phyloP scores from a whole-genome alignment of 2,329 filamentous ascomycete genomes.

The Ceratocystiopsis sp. region DNA sequence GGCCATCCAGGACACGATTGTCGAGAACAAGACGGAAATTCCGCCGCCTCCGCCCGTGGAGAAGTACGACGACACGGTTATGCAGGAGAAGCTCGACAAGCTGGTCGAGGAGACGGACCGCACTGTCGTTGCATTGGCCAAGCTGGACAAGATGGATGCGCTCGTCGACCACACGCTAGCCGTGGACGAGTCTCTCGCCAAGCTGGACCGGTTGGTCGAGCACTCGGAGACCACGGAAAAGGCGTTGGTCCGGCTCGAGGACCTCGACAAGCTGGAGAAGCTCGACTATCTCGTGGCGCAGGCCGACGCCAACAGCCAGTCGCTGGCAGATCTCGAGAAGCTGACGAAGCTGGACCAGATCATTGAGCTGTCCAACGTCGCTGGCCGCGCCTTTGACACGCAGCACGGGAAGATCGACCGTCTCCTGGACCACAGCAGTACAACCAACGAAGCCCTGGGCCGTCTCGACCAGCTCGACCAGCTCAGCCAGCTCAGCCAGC shows the following conservation, averaged over 20 bases:
- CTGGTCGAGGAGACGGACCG: constrained; percentile 45
- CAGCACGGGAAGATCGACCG: constrained; percentile 7
- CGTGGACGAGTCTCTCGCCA: constrained; percentile 3
- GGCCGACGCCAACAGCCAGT: constrained; percentile 25
- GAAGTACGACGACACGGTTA: constrained; percentile 46
- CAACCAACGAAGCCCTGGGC: neutral
- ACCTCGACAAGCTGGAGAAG: constrained; percentile 5
- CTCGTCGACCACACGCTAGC: constrained; percentile 26
- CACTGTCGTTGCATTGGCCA: constrained; percentile 53
- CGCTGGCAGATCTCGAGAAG: constrained; percentile 3
- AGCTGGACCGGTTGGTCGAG: constrained; percentile 9
- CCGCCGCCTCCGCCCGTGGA: constrained; percentile 38
- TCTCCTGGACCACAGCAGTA: constrained; percentile 3
- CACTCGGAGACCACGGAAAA: constrained; percentile 6
- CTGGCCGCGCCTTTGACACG: constrained; percentile 7
- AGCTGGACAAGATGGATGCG: constrained; percentile 69
- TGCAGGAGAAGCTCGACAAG: constrained; percentile 41
- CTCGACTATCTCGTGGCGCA: neutral
- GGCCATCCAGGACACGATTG: constrained; percentile 39
- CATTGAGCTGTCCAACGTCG: constrained; percentile 3
- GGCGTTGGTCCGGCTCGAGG: constrained; percentile 1
- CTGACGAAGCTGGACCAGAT: constrained; percentile 8
- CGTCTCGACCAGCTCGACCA: constrained; percentile 2
- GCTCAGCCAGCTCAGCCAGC: constrained; percentile 29
- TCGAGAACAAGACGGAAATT: constrained; percentile 45